Evolutionary conservation across 306 rosid genomes (phyloP).

Genomic region (Cucurbita ficifolia): DNA sequence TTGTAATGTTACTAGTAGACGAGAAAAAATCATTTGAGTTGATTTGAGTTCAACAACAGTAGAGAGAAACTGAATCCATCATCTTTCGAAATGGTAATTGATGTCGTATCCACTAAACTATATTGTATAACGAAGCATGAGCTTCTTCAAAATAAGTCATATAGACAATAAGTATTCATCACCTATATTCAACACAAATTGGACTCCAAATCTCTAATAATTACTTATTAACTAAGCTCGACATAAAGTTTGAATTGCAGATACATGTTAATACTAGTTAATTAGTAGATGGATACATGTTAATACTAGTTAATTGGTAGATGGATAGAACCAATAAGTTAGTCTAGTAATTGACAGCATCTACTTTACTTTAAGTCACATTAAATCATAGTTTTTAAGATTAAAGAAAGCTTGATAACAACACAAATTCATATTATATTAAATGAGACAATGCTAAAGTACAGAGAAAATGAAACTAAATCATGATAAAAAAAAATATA

Average conservation of each 20-base stretch:
- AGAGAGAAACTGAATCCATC: too few relatives aligned
- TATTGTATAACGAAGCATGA: too few relatives aligned
- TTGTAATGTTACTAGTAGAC: too few relatives aligned
- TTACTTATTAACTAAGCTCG: too few relatives aligned
- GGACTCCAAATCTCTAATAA: too few relatives aligned
- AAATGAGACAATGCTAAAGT: not conserved
- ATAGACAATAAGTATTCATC: not conserved
- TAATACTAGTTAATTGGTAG: not conserved
- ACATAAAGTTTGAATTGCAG: too few relatives aligned
- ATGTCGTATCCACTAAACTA: too few relatives aligned
- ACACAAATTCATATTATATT: not conserved
- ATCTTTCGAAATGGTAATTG: too few relatives aligned
- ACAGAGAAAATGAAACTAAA: not conserved
- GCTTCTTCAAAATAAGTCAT: not conserved
- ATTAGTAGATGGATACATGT: not conserved
- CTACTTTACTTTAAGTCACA: not conserved
- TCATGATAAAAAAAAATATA: not conserved
- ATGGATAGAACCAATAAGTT: not conserved
- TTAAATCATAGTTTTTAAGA: not conserved
- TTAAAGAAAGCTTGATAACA: not conserved
- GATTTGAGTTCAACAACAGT: too few relatives aligned
- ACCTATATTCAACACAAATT: too few relatives aligned
- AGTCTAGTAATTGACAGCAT: not conserved
- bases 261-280: not conserved
- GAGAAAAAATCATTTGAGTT: too few relatives aligned